Base-by-base conservation (phyloP, 768 basidiomycete genomes). In the Mycena polygramma region DNA sequence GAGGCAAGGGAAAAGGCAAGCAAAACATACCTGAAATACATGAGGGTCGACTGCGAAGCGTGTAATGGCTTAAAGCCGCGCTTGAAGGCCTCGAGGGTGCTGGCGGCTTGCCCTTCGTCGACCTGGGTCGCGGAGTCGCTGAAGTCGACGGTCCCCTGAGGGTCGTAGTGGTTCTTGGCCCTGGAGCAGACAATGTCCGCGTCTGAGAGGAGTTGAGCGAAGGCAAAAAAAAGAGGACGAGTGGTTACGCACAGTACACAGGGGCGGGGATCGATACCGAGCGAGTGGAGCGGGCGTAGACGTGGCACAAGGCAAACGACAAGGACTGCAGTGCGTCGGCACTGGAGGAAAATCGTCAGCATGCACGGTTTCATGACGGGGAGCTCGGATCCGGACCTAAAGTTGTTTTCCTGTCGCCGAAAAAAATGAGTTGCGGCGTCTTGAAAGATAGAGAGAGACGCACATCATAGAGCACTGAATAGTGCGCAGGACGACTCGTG, bases 141-240 rank as follows among this genome's bases (percentile, higher is more conserved):
- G 69, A 91, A 84, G 72, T 91, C 87, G 0, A 93, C 71, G 8
- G 80, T 77, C n/a, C 82, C 82, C 22, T 84, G 81, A 1, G 94
- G 93, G 66, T 91, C 88, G 73, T 92, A 94, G 73, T 95, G 93
- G 74, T 94, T 93, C 80, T 92, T 94, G 0, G 93, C 91, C 4
- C 94, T 87, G 1, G 91, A 84, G 76, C 94, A 95, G 22, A 90
- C 85, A 24, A 87, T 89, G 72, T 90, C 87, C 6, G 88, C 89
- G 71, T 90, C 88, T 89, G 66, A 45, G 46, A 30, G 9, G 19
- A 35, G 49, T 64, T 57, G 9, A 64, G 49, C 4, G 20, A 0
- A 22, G 26, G 35, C 51, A 19, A 39, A 8, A 22, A 22, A 14
- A 22, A 11, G 41, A 39, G 22, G 17, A 49, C 13, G 15, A 30